These are phyloP conservation scores for Ambispora gerdemannii DNA, from an alignment of 192 early-diverging fungal species.

Conservation along the genomic window DNA sequence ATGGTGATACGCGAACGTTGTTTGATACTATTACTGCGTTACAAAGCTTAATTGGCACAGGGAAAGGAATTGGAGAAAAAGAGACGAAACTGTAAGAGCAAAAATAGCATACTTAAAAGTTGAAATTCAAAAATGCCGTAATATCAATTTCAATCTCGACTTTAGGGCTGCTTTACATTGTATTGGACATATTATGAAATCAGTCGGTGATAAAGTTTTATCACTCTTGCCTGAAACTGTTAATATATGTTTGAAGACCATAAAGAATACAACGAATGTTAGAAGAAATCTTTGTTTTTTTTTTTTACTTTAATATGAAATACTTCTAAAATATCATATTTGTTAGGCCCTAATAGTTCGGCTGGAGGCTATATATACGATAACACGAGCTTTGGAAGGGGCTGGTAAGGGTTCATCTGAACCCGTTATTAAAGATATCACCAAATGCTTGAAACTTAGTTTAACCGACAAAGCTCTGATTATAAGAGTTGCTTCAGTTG, in stretches of 20 bases:
- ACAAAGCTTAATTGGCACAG: slow-evolving; percentile 53
- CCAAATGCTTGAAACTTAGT: slow-evolving; percentile 60
- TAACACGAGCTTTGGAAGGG: slow-evolving; percentile 64
- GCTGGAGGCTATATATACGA: slow-evolving; percentile 64
- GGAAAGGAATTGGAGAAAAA: slow-evolving; percentile 59
- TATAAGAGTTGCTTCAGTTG: slow-evolving; percentile 58
- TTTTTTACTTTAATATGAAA: too few relatives aligned
- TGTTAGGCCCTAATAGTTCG: slow-evolving; percentile 57
- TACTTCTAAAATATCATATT: too few relatives aligned
- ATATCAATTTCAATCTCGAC: not conserved
- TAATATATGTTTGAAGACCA: slow-evolving; percentile 58
- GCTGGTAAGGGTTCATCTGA: slow-evolving; percentile 73
- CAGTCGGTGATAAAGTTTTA: slow-evolving; percentile 67
- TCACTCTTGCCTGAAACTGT: slow-evolving; percentile 68
- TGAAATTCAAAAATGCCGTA: not conserved
- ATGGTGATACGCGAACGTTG: slow-evolving; percentile 71
- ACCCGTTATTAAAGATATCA: slow-evolving; percentile 64
- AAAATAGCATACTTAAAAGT: not conserved
- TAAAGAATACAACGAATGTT: slow-evolving; percentile 60
- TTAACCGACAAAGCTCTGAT: slow-evolving; percentile 70
- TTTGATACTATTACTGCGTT: slow-evolving; percentile 74
- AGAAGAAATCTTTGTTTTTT: too few relatives aligned
- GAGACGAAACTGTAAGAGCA: slow-evolving; percentile 64
- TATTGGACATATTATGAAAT: slow-evolving; percentile 75
- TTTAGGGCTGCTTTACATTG: slow-evolving; percentile 70